Evolutionary conservation across 805 yeast species (phyloP), one percentile per base, ranked within the genome.

Genomic region (Saccharomycopsis vini): DNA sequence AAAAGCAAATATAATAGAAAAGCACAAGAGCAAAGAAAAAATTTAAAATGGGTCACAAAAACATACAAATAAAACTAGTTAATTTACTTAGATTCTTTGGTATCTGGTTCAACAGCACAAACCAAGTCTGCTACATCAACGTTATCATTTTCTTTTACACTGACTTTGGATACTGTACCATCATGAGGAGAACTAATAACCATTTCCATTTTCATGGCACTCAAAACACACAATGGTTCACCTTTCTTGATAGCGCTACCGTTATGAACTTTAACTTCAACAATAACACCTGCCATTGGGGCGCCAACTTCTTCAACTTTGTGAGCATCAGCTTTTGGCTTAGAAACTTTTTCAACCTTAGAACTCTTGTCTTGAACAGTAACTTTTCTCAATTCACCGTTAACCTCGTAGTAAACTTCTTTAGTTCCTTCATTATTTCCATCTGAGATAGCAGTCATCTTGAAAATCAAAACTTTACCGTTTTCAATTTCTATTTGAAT

Each of bases 191-290:
- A 90, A 62, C 87, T 77, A 56, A 90, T 89, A 42, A 92, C 95
- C 97, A 92, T 92, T 71, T 92, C 98, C 98, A 90, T 90, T 77
- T 90, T 90, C 98, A 90, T 90, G 52, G 98, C 98, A 61, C 90
- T 79, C 61, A 90, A 73, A 21, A 90, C 95, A 50, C 95, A 94
- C 52, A 90, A 64, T 28, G 96, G 89, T 61, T 90, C 95, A 53
- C 98, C 98, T 77, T 90, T 90, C 76, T 86, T 87, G 53, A 92
- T 95, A 52, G 81, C 82, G 42, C 79, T 73, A 49, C 94, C 95
- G 54, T 77, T 76, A 70, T 87, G 85, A 51, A 88, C 87, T 60
- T 95, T 85, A 43, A 89, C 84, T 67, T 92, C 98, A 52, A 90
- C 86, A 50, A 90, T 86, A 52, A 89, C 97, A 70, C 98, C 98